A percentile compares a stretch with the other conserved stretches of the same genome.
Conservation (phyloP, 2,329 filamentous ascomycete species). For the Harringtonia lauricola region DNA sequence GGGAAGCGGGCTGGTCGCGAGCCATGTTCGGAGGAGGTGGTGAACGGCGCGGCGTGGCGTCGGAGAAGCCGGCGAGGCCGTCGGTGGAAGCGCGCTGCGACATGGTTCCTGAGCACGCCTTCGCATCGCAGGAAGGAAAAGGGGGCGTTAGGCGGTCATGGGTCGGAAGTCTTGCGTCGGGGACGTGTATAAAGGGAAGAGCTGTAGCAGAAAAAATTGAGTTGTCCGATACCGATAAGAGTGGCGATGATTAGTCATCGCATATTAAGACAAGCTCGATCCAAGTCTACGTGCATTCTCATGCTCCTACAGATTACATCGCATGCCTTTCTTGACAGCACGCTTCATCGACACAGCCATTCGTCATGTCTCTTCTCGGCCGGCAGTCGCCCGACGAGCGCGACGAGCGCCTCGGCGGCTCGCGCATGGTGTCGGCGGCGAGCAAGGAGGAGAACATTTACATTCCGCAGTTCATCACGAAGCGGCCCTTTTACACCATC, state of each 20-base stretch:
- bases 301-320: too few species aligned
- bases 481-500: conserved; percentile 89
- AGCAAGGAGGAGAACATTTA: conserved; percentile 91
- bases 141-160: not conserved
- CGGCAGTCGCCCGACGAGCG: conserved; percentile 14
- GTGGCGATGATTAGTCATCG: not conserved
- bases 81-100: conserved; percentile 5
- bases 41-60: not conserved
- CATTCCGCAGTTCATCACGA: conserved; percentile 95
- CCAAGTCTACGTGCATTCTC: not conserved
- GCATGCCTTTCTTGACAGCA: too few species aligned
- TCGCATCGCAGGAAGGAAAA: conserved; percentile 3
- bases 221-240: conserved; percentile 6
- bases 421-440: conserved; percentile 8
- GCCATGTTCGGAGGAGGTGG: too few species aligned
- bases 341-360: not conserved
- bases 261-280: not conserved
- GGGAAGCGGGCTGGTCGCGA: not conserved
- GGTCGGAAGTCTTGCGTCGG: too few species aligned
- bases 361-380: conserved; percentile 13
- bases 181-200: not conserved
- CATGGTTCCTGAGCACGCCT: conserved; percentile 5
- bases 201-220: too few species aligned
- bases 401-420: conserved; percentile 12
- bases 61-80: conserved; percentile 6